These are phyloP conservation scores for Cardamine occulta DNA, from an alignment of 345 rosid species.

Conservation along the genomic window DNA sequence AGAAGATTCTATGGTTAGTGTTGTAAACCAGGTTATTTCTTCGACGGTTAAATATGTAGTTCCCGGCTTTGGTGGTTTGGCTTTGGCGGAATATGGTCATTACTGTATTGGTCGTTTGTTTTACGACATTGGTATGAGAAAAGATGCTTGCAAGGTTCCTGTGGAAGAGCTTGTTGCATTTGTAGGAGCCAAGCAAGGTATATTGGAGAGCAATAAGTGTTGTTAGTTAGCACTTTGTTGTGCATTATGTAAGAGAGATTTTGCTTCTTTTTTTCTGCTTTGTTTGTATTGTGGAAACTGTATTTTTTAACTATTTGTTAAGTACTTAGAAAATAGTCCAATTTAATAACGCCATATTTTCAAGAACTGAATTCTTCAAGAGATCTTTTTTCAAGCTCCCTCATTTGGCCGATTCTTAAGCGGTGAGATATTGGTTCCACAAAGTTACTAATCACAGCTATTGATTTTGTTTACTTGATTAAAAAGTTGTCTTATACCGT, in stretches of 20 bases:
- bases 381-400: background rate
- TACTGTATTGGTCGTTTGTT: slow-evolving; percentile 46
- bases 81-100: slow-evolving; percentile 47
- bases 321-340: too few species aligned
- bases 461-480: background rate
- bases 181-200: slow-evolving; percentile 8
- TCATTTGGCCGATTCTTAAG: background rate
- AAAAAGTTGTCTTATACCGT: background rate
- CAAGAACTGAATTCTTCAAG: slow-evolving; percentile 1
- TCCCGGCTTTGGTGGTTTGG: slow-evolving; percentile 63
- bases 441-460: background rate
- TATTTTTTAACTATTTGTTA: background rate
- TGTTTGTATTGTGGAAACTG: slow-evolving; percentile 12
- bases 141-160: slow-evolving; percentile 52
- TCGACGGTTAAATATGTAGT: slow-evolving; percentile 56
- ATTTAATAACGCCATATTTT: background rate
- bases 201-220: background rate
- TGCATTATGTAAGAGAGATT: background rate
- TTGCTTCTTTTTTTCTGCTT: slow-evolving; percentile 16
- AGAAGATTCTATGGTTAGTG: slow-evolving; percentile 36
- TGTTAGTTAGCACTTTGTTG: background rate
- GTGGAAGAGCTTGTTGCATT: slow-evolving; percentile 36
- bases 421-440: background rate
- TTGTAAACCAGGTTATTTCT: slow-evolving; percentile 32
- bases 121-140: slow-evolving; percentile 70